A percentile compares a stretch with the other conserved stretches of the same genome.
Evolutionary conservation across 345 rosid species (phyloP).

Genomic region (Citropsis articulata): DNA sequence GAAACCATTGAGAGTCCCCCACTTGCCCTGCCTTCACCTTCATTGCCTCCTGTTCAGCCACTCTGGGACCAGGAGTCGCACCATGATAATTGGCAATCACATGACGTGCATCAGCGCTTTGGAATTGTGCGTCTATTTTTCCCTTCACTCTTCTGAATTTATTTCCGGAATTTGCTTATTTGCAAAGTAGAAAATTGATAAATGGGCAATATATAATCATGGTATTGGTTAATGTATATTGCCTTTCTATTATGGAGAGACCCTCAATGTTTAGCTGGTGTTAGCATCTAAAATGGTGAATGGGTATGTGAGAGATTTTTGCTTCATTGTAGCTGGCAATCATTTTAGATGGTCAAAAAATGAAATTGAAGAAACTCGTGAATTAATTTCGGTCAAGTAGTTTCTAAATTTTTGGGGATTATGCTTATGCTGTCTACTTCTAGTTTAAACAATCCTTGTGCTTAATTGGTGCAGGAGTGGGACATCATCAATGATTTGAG

Average conservation of each 20-base stretch:
- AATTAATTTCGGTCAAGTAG: background rate
- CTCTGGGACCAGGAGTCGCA: constrained; percentile 66
- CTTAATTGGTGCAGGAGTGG: constrained; percentile 62
- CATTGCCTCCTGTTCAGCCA: constrained; percentile 43
- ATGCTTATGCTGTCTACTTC: background rate
- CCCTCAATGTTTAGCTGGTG: background rate
- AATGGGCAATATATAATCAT: background rate
- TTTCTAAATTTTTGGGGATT: no score
- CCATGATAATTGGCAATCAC: constrained; percentile 56
- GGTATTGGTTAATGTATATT: background rate
- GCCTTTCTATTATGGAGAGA: background rate
- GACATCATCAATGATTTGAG: constrained; percentile 77
- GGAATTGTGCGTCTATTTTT: constrained; percentile 59
- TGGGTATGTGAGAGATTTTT: background rate
- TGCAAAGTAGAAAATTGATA: background rate
- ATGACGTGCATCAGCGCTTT: constrained; percentile 60
- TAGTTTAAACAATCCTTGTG: background rate
- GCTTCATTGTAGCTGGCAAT: background rate
- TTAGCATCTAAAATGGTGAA: background rate
- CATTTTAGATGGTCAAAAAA: background rate
- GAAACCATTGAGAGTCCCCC: constrained; percentile 44
- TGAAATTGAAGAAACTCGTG: background rate
- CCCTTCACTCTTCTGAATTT: constrained; percentile 3
- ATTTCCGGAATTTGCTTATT: background rate
- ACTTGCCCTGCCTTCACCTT: constrained; percentile 45